Evolutionary conservation across 441 rosid genomes (phyloP).

Genomic region (Populus tomentosa): DNA sequence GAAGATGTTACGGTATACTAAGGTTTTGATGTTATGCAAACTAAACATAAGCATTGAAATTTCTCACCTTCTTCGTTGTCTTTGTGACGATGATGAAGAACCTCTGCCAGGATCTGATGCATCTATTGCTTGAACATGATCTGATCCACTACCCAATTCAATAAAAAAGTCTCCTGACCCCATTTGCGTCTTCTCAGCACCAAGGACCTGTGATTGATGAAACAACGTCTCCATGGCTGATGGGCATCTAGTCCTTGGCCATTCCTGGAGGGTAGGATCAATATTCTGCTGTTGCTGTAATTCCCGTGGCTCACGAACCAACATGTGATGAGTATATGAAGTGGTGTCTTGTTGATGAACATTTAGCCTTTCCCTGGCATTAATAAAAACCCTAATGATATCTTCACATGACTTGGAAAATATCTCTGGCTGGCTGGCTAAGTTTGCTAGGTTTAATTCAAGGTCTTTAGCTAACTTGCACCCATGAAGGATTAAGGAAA

Average conservation of each 20-base stretch:
- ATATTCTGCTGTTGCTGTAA: slow-evolving; percentile 22
- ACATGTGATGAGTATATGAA: not conserved
- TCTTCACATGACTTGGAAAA: slow-evolving; percentile 38
- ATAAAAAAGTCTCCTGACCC: not conserved
- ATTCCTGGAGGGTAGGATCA: slow-evolving; percentile 36
- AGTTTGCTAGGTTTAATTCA: slow-evolving; percentile 41
- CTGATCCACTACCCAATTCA: slow-evolving; percentile 12
- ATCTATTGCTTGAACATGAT: slow-evolving; percentile 17
- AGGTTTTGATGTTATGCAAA: too few species aligned
- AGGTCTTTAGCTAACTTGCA: slow-evolving; percentile 49
- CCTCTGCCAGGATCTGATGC: slow-evolving; percentile 28
- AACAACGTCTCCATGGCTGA: slow-evolving; percentile 22
- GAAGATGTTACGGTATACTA: not conserved
- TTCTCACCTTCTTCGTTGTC: slow-evolving; percentile 44
- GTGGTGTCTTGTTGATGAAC: slow-evolving; percentile 8
- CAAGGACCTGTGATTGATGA: slow-evolving; percentile 12
- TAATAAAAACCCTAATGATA: slow-evolving; percentile 33
- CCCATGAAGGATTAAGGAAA: slow-evolving; percentile 48
- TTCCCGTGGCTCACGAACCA: not conserved
- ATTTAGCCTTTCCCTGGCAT: slow-evolving; percentile 34
- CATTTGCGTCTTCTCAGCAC: not conserved
- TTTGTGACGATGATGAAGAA: slow-evolving; percentile 28
- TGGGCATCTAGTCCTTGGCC: slow-evolving; percentile 26
- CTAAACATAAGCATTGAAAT: not conserved
- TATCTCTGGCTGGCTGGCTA: slow-evolving; percentile 24